Percentiles rank a stretch among this genome's conserved stretches.
These are phyloP conservation scores for Larix kaempferi DNA, from an alignment of 75 land plant genomes.

Conservation along the genomic window DNA sequence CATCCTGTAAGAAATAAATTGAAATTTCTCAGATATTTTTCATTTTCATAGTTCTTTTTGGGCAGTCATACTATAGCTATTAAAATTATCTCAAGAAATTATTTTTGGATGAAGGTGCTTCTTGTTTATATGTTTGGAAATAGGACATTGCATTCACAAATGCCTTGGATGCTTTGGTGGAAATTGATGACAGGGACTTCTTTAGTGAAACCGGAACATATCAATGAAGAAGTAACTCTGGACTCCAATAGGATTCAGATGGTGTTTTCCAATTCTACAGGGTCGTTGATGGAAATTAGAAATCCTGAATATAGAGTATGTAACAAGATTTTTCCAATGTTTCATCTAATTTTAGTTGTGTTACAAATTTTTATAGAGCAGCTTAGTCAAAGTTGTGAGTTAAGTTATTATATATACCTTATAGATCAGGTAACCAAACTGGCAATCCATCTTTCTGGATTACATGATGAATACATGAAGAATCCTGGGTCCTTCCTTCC, in stretches of 20 bases:
- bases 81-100: too few species aligned
- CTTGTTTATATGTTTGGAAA: neutral
- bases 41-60: neutral
- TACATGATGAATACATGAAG: too few species aligned
- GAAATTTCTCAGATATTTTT: neutral
- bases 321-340: neutral
- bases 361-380: too few species aligned
- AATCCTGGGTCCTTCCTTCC: too few species aligned
- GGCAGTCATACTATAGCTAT: too few species aligned
- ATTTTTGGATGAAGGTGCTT: neutral
- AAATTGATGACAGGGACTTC: slow-evolving; percentile 6
- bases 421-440: neutral
- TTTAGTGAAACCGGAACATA: neutral
- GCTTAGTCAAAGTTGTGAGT: neutral
- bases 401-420: neutral
- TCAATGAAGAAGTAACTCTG: slow-evolving; percentile 7
- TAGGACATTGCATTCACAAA: neutral
- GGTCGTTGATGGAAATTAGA: slow-evolving; percentile 1
- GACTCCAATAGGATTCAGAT: slow-evolving; percentile 8
- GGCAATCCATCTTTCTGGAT: too few species aligned
- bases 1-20: slow-evolving; percentile 5
- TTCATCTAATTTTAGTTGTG: neutral
- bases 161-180: neutral
- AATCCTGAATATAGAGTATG: neutral
- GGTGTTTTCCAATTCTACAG: slow-evolving; percentile 10